Conservation (phyloP, 2,329 filamentous ascomycete genomes). For the Microdochium nivale region DNA sequence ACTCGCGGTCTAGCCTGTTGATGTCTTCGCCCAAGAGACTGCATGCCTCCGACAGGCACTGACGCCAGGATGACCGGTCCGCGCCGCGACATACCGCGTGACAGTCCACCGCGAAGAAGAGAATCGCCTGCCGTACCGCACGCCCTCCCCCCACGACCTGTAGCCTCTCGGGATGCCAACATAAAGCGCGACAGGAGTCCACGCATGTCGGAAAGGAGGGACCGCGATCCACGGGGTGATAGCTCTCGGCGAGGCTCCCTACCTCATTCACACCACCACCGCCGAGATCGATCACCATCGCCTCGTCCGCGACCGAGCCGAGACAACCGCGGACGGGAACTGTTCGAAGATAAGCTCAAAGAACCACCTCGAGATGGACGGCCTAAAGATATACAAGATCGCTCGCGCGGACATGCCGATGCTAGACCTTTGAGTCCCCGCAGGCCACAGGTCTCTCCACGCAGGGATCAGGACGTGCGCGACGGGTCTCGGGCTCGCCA, state of each 20-base stretch:
- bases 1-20: background rate
- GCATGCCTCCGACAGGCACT: background rate
- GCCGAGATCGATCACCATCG: background rate
- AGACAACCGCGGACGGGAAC: background rate
- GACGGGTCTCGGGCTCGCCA: background rate
- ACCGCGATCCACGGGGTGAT: background rate
- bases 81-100: background rate
- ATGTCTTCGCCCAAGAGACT: background rate
- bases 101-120: background rate
- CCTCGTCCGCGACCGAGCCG: background rate
- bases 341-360: background rate
- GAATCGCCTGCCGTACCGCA: background rate
- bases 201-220: background rate
- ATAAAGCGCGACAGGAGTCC: background rate
- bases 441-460: background rate
- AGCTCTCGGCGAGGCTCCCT: background rate
- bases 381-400: background rate
- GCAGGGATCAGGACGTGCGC: background rate
- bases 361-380: background rate
- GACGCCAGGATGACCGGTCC: background rate
- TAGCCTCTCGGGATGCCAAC: background rate
- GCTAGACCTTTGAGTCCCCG: background rate
- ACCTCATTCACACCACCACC: background rate
- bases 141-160: background rate
- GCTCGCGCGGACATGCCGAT: background rate